Evolutionary conservation across 306 rosid species (phyloP).

Genomic region (Cicer pinnatifidum): DNA sequence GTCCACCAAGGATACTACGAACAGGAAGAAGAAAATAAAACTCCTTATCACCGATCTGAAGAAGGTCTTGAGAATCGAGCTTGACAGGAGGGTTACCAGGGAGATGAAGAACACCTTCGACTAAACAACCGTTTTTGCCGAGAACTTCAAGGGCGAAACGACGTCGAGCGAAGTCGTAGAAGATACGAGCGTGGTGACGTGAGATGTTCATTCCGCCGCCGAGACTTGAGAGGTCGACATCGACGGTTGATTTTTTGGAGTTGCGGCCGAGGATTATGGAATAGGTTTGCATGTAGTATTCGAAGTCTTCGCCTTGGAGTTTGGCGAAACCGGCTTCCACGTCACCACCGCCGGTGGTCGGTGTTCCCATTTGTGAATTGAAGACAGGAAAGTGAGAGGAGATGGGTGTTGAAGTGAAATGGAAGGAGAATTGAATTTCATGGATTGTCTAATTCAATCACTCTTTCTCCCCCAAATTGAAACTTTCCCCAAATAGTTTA

Average conservation of each 20-base stretch:
- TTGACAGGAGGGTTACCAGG: conserved; percentile 92
- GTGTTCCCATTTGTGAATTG: conserved; percentile 49
- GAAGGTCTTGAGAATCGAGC: conserved; percentile 94
- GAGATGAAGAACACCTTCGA: conserved; percentile 94
- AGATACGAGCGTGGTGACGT: conserved; percentile 96
- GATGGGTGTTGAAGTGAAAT: background rate
- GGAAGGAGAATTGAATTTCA: background rate
- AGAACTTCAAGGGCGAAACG: conserved; percentile 97
- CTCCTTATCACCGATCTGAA: conserved; percentile 96
- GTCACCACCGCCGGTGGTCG: conserved; percentile 61
- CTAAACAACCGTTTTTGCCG: conserved; percentile 94
- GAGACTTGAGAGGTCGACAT: conserved; percentile 95
- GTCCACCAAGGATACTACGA: conserved; percentile 70
- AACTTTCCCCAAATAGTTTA: background rate
- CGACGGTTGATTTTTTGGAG: conserved; percentile 94
- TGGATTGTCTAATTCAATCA: background rate
- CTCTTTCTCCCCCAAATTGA: background rate
- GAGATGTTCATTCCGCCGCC: conserved; percentile 99
- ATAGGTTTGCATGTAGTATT: conserved; percentile 99
- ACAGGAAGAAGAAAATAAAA: conserved; percentile 87
- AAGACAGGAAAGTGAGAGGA: background rate
- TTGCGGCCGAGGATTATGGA: conserved; percentile 95
- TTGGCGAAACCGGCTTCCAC: conserved; percentile 99
- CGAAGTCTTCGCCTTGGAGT: conserved; percentile 97
- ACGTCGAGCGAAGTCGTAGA: conserved; percentile 93